These are phyloP conservation scores for Phyllosticta paracitricarpa DNA, from an alignment of 2,329 filamentous ascomycete genomes.

Conservation along the genomic window DNA sequence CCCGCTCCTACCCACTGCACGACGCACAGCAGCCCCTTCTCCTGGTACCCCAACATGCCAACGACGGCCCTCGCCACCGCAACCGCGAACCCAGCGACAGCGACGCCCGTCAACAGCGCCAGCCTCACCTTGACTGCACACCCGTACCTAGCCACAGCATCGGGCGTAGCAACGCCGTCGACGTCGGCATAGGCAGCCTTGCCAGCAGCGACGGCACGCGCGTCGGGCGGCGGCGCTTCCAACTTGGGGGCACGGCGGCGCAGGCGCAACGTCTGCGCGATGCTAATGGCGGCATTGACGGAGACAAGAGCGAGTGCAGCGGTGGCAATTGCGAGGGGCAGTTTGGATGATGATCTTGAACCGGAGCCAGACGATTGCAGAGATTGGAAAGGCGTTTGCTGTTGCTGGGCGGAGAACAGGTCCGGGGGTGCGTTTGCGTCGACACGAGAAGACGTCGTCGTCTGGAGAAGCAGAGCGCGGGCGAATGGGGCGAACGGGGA, in stretches of 20 bases:
- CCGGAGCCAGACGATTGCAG: not conserved
- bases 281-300: constrained; percentile 2
- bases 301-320: not conserved
- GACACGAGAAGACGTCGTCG: not conserved
- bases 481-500: not conserved
- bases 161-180: constrained; percentile 2
- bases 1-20: not conserved
- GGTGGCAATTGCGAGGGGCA: not conserved
- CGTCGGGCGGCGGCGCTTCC: not conserved
- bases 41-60: not conserved
- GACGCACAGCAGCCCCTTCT: not conserved
- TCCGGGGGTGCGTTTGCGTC: not conserved
- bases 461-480: not conserved
- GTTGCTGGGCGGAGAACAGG: not conserved
- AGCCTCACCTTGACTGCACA: not conserved
- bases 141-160: not conserved
- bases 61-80: not conserved
- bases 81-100: not conserved
- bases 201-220: not conserved
- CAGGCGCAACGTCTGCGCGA: constrained; percentile 3
- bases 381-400: not conserved
- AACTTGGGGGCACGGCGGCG: not conserved
- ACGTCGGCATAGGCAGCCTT: not conserved
- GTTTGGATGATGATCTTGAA: not conserved
- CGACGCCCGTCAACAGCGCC: not conserved